A percentile compares a stretch with the other conserved stretches of the same genome.
Evolutionary conservation across 495 filamentous ascomycete genomes (phyloP).

Genomic region (Neurospora discreta): DNA sequence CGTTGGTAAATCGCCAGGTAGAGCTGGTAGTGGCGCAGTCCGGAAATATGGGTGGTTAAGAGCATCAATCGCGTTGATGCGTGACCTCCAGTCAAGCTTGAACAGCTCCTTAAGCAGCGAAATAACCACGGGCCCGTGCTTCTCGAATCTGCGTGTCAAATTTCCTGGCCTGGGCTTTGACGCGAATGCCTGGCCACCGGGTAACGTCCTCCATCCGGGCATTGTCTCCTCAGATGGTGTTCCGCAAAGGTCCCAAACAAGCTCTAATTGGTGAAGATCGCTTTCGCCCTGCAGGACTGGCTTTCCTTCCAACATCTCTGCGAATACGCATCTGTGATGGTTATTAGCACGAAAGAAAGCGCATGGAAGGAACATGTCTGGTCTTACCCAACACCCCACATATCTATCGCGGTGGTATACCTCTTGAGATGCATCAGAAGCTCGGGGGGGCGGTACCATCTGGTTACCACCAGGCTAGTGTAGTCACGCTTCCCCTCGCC

Average conservation of each 20-base stretch:
- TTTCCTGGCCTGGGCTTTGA: conserved; percentile 51
- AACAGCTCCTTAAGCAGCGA: conserved; percentile 74
- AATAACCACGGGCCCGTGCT: conserved; percentile 52
- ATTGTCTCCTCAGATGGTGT: conserved; percentile 84
- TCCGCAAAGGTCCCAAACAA: conserved; percentile 90
- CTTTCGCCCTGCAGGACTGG: conserved; percentile 85
- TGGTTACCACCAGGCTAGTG: conserved; percentile 86
- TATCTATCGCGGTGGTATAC: conserved; percentile 93
- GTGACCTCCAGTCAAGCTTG: conserved; percentile 74
- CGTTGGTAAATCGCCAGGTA: conserved; percentile 68
- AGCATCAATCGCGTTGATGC: conserved; percentile 91
- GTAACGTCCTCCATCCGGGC: conserved; percentile 78
- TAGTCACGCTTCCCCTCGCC: conserved; percentile 85
- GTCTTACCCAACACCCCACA: conserved; percentile 91
- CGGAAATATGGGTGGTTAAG: conserved; percentile 87
- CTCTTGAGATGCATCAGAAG: conserved; percentile 71
- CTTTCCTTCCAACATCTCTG: conserved; percentile 92
- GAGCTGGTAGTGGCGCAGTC: conserved; percentile 63
- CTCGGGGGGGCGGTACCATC: conserved; percentile 96
- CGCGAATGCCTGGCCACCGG: conserved; percentile 61
- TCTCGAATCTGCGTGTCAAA: conserved; percentile 58
- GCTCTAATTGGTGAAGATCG: conserved; percentile 77
- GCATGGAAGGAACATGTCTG: not conserved
- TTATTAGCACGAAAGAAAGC: conserved; percentile 17
- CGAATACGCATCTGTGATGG: conserved; percentile 72